phyloP scores from a whole-genome alignment of 2,329 filamentous ascomycete species.

The Penicillium sp. region DNA sequence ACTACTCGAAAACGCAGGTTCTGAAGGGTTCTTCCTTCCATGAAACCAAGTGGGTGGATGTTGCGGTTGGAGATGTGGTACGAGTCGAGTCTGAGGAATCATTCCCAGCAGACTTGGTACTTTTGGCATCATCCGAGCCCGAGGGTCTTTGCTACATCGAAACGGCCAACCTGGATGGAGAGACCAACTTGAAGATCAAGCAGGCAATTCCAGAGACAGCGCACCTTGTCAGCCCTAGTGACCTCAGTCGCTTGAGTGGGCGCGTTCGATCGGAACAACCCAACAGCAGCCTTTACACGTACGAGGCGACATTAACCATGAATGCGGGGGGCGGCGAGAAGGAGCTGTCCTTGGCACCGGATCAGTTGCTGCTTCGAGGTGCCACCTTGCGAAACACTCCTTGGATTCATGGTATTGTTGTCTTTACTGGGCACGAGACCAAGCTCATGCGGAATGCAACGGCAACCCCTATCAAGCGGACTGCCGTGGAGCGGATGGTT shows the following conservation, averaged over 20 bases:
- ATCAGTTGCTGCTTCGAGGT: constrained; percentile 89
- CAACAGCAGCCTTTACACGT: constrained; percentile 97
- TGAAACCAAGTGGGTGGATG: constrained; percentile 90
- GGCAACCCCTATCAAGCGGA: constrained; percentile 95
- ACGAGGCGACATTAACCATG: constrained; percentile 93
- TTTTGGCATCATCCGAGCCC: constrained; percentile 92
- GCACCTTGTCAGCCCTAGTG: constrained; percentile 79
- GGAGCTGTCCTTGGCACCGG: constrained; percentile 84
- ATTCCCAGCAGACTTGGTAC: constrained; percentile 89
- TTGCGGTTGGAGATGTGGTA: constrained; percentile 89
- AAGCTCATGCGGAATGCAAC: constrained; percentile 99
- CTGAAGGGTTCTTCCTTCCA: constrained; percentile 81
- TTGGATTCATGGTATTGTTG: constrained; percentile 94
- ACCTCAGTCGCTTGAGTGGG: constrained; percentile 83
- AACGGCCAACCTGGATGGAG: constrained; percentile 94
- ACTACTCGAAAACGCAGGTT: constrained; percentile 82
- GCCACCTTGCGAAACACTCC: constrained; percentile 94
- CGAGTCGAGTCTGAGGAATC: constrained; percentile 92
- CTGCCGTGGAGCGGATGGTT: constrained; percentile 90
- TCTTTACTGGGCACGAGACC: constrained; percentile 97
- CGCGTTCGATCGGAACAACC: constrained; percentile 92
- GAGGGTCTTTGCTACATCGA: constrained; percentile 99
- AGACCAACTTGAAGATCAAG: constrained; percentile 99
- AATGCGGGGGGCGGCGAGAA: constrained; percentile 89
- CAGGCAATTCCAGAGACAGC: constrained; percentile 93